These are phyloP conservation scores for Fusarium sp. DNA, from an alignment of 2,329 filamentous ascomycete species.

Conservation along the genomic window DNA sequence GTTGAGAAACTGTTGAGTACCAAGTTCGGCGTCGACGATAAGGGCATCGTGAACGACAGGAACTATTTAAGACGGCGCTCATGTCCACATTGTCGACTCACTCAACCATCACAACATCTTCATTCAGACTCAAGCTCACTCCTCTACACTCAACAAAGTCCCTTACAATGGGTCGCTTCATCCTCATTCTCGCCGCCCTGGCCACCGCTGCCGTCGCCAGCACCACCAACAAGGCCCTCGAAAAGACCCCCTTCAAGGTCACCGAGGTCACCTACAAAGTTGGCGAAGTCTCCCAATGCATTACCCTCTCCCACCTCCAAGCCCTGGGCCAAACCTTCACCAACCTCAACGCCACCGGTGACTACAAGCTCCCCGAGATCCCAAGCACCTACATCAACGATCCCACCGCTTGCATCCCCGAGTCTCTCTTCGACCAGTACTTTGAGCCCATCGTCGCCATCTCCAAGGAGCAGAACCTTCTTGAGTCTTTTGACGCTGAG, in stretches of 20 bases:
- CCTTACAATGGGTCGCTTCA: neutral
- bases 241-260: neutral
- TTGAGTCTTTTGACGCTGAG: neutral
- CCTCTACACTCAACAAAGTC: neutral
- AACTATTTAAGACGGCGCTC: neutral
- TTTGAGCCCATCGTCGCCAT: slow-evolving; percentile 25
- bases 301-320: slow-evolving; percentile 21
- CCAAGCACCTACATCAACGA: slow-evolving; percentile 7
- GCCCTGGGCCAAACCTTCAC: slow-evolving; percentile 23
- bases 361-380: neutral
- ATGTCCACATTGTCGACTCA: neutral
- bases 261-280: neutral
- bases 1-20: neutral
- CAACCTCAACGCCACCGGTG: neutral
- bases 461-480: slow-evolving; percentile 21
- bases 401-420: slow-evolving; percentile 16
- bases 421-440: slow-evolving; percentile 24
- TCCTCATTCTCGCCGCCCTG: slow-evolving; percentile 4
- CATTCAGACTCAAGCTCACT: neutral
- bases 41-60: neutral
- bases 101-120: neutral
- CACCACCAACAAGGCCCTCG: neutral
- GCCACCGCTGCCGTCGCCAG: neutral
- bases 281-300: slow-evolving; percentile 1
- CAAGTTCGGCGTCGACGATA: neutral